A percentile compares a stretch with the other conserved stretches of the same genome.
Evolutionary conservation across 768 basidiomycete species (phyloP).

Genomic region (Hortiboletus flavorubellus): DNA sequence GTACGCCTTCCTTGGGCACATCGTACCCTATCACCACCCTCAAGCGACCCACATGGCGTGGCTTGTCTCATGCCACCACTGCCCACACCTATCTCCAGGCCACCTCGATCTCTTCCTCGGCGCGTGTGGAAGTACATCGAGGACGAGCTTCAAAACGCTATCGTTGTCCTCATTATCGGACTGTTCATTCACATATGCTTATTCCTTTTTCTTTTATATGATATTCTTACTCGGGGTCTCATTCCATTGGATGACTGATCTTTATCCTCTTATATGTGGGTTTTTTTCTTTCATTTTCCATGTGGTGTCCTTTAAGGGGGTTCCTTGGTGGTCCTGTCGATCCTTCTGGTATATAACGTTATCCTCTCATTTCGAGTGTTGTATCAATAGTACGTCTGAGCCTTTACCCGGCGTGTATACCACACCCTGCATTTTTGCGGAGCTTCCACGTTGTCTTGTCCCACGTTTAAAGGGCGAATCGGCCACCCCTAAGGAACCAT

Average conservation of each 20-base stretch:
- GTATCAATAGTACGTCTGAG: constrained; percentile 14
- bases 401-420: neutral
- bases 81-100: neutral
- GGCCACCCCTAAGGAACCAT: too few species aligned
- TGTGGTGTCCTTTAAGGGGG: constrained; percentile 13
- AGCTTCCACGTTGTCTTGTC: neutral
- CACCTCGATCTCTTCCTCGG: constrained; percentile 10
- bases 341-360: neutral
- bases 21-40: constrained; percentile 17
- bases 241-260: constrained; percentile 26
- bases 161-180: constrained; percentile 25
- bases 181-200: constrained; percentile 27
- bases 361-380: neutral
- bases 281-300: neutral
- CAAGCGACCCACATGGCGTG: neutral
- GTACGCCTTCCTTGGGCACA: constrained; percentile 15
- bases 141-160: constrained; percentile 29
- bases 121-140: constrained; percentile 19
- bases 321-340: neutral
- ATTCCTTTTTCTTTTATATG: constrained; percentile 27
- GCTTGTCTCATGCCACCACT: neutral
- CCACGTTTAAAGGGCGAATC: neutral
- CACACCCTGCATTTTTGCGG: neutral
- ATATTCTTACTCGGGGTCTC: constrained; percentile 27
- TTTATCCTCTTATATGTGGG: neutral